A percentile compares a stretch with the other conserved stretches of the same genome.
Conservation (phyloP, 1,284 basidiomycete species). For the Cerrena zonata region DNA sequence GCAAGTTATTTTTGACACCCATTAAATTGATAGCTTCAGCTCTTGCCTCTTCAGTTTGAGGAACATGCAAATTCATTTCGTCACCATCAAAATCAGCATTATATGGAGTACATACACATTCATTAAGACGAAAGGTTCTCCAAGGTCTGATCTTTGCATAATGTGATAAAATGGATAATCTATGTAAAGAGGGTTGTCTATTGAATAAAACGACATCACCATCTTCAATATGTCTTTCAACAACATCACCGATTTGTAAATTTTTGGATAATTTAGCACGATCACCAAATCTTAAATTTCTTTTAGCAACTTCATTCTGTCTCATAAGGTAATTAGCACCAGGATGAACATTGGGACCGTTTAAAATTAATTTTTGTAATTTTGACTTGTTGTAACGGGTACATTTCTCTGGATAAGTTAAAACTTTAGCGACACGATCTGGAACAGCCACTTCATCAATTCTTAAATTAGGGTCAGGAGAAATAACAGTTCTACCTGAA, state of each 20-base stretch:
- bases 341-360: slow-evolving; percentile 89
- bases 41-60: slow-evolving; percentile 97
- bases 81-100: slow-evolving; percentile 99
- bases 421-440: slow-evolving; percentile 91
- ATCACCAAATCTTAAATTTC: slow-evolving; percentile 80
- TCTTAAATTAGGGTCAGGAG: slow-evolving; percentile 94
- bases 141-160: slow-evolving; percentile 90
- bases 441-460: slow-evolving; percentile 98
- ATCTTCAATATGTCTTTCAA: slow-evolving; percentile 92
- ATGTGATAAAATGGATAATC: slow-evolving; percentile 27
- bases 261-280: slow-evolving; percentile 71
- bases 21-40: slow-evolving; percentile 97
- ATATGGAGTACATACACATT: slow-evolving; percentile 99
- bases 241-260: slow-evolving; percentile 78
- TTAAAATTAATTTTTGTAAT: slow-evolving; percentile 76
- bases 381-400: slow-evolving; percentile 85
- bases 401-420: slow-evolving; percentile 96
- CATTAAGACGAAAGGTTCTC: slow-evolving; percentile 96
- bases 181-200: slow-evolving; percentile 96
- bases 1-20: slow-evolving; percentile 96
- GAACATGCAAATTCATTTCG: slow-evolving; percentile 99
- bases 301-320: slow-evolving; percentile 76
- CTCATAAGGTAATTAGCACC: slow-evolving; percentile 92
- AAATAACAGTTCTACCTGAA: slow-evolving; percentile 96
- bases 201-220: slow-evolving; percentile 98